Conservation (phyloP, 2,329 filamentous ascomycete genomes). For the Verticillium longisporum region DNA sequence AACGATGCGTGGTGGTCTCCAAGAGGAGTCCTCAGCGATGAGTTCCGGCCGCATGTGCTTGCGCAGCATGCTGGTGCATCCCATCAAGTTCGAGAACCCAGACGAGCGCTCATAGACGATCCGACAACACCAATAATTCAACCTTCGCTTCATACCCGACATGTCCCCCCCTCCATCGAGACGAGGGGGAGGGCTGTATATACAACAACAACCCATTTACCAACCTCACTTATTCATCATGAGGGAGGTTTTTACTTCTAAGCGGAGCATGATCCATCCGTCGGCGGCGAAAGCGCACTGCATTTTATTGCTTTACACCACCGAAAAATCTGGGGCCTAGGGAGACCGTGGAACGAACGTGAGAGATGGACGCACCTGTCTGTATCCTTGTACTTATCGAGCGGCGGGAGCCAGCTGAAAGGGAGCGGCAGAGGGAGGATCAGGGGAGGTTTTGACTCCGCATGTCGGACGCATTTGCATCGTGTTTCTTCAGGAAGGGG, state of each 20-base stretch:
- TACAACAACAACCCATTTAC: not conserved
- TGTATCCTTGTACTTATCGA: not conserved
- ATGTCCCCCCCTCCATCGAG: not conserved
- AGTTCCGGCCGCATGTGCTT: slow-evolving; percentile 66
- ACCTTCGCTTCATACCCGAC: not conserved
- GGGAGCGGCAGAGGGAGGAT: not conserved
- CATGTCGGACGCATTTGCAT: not conserved
- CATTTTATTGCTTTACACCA: not conserved
- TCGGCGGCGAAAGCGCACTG: not conserved
- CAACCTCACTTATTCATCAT: not conserved
- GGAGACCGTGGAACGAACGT: not conserved
- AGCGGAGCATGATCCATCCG: not conserved
- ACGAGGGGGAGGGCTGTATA: not conserved
- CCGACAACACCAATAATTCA: not conserved
- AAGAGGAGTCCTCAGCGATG: slow-evolving; percentile 35
- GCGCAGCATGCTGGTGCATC: slow-evolving; percentile 73
- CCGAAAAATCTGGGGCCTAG: not conserved
- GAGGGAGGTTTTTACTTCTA: not conserved
- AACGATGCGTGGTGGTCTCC: slow-evolving; percentile 41
- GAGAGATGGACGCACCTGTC: not conserved
- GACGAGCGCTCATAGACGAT: slow-evolving; percentile 4
- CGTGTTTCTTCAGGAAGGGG: not conserved
- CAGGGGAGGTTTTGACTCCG: not conserved
- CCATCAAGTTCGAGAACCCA: slow-evolving; percentile 62
- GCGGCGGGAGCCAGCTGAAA: not conserved